Evolutionary conservation across 108 stramenopile species (phyloP).

Genomic region (Discostella stelligeroides): DNA sequence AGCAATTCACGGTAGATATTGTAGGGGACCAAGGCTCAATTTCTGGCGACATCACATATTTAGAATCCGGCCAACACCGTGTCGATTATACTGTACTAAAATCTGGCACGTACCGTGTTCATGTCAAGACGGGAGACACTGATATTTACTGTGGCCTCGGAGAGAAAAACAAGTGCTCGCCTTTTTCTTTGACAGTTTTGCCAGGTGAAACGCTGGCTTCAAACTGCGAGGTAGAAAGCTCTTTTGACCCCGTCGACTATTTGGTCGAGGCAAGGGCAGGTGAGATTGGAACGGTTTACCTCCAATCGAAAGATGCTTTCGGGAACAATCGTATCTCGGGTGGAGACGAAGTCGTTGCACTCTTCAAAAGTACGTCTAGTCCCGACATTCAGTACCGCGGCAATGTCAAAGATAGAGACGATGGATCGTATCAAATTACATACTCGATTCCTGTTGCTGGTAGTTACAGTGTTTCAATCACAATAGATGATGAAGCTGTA

Average conservation of each 20-base stretch:
- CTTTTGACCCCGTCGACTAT: constrained; percentile 54
- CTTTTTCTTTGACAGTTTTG: constrained; percentile 64
- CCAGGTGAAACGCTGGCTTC: constrained; percentile 68
- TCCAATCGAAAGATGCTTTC: constrained; percentile 85
- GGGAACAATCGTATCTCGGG: constrained; percentile 71
- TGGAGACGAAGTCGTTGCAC: constrained; percentile 65
- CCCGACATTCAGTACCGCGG: constrained; percentile 52
- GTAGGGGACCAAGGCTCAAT: constrained; percentile 18
- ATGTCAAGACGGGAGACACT: constrained; percentile 73
- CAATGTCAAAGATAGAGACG: constrained; percentile 56
- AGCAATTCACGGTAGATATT: constrained; percentile 68
- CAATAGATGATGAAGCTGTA: constrained; percentile 56
- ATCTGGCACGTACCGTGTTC: constrained; percentile 71
- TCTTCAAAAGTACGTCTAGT: constrained; percentile 27
- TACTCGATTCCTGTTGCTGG: constrained; percentile 81
- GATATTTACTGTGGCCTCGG: constrained; percentile 85
- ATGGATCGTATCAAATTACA: constrained; percentile 72
- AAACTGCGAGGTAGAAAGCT: constrained; percentile 59
- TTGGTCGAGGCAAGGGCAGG: constrained; percentile 77
- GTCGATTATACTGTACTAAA: constrained; percentile 70
- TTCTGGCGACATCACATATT: constrained; percentile 57
- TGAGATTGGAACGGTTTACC: constrained; percentile 58
- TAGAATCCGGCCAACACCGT: constrained; percentile 66
- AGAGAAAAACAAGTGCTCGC: constrained; percentile 75
- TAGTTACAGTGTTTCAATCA: constrained; percentile 63